Percentiles rank a stretch among this genome's conserved stretches.
Conservation (phyloP, 768 basidiomycete genomes). For the Steccherinum ochraceum region DNA sequence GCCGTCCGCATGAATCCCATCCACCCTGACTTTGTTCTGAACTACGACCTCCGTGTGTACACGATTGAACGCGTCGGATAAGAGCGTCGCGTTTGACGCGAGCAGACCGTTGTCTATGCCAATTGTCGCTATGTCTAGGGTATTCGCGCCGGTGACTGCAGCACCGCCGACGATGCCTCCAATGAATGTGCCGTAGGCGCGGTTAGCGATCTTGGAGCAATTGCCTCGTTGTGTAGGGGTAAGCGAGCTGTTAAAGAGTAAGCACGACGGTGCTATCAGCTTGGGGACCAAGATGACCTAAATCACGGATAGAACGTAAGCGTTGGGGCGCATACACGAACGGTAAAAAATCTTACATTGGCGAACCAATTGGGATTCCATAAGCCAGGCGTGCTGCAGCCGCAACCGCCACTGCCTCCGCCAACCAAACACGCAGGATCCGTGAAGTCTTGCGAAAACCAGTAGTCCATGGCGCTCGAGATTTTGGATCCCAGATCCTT, state of each 20-base stretch:
- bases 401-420: slow-evolving; percentile 47
- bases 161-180: slow-evolving; percentile 33
- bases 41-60: slow-evolving; percentile 47
- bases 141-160: slow-evolving; percentile 52
- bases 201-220: slow-evolving; percentile 44
- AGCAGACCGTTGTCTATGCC: slow-evolving; percentile 45
- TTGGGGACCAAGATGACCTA: slow-evolving; percentile 56
- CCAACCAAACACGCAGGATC: slow-evolving; percentile 45
- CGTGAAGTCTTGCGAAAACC: slow-evolving; percentile 57
- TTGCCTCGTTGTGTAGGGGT: slow-evolving; percentile 33
- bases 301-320: background rate
- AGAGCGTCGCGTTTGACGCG: slow-evolving; percentile 33
- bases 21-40: slow-evolving; percentile 37
- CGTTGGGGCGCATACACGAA: too few species aligned
- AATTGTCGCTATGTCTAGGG: slow-evolving; percentile 55
- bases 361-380: slow-evolving; percentile 66
- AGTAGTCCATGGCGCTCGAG: slow-evolving; percentile 48
- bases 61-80: slow-evolving; percentile 43
- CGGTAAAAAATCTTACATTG: slow-evolving; percentile 31
- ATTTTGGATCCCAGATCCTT: slow-evolving; percentile 32
- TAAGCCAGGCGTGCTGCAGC: slow-evolving; percentile 43
- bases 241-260: slow-evolving; percentile 46
- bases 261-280: slow-evolving; percentile 46
- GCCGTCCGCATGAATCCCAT: slow-evolving; percentile 47
- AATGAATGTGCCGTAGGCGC: slow-evolving; percentile 44